phyloP scores from a whole-genome alignment of 1,284 basidiomycete genomes.

The Naganishia liquefaciens region DNA sequence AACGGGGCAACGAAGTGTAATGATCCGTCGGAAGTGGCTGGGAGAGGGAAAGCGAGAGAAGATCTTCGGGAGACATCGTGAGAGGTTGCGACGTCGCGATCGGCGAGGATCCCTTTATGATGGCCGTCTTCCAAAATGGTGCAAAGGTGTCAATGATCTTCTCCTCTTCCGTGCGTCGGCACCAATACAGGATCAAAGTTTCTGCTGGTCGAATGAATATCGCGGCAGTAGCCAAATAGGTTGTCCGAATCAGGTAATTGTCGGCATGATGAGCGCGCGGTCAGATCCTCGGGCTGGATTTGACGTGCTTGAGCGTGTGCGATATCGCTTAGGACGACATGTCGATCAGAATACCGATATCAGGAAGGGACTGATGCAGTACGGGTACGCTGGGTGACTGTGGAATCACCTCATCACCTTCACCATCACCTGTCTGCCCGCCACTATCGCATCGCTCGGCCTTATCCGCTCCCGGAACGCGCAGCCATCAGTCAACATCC shows the following conservation, averaged over 20 bases:
- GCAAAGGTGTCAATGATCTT: not conserved
- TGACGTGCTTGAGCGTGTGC: too few relatives aligned
- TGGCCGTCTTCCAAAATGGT: not conserved
- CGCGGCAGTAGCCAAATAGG: not conserved
- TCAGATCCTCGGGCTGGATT: too few relatives aligned
- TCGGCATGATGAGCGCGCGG: conserved; percentile 1
- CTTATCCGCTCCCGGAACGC: too few relatives aligned
- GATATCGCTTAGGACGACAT: too few relatives aligned
- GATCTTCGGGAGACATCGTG: conserved; percentile 13
- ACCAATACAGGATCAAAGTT: too few relatives aligned
- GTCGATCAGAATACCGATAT: too few relatives aligned
- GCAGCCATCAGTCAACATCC: too few relatives aligned
- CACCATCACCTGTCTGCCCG: too few relatives aligned
- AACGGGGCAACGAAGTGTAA: not conserved
- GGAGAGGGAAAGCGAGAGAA: conserved; percentile 17
- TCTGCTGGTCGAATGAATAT: not conserved
- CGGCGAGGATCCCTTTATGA: conserved; percentile 9
- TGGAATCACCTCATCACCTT: too few relatives aligned
- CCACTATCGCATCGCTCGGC: too few relatives aligned
- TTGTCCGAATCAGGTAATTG: not conserved
- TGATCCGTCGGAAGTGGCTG: conserved; percentile 22
- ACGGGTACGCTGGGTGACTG: too few relatives aligned
- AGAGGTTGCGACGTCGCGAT: not conserved
- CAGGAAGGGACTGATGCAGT: too few relatives aligned
- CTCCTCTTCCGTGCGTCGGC: not conserved